Base-by-base conservation (phyloP, 257 asterid genomes). In the Solanum piurae region DNA sequence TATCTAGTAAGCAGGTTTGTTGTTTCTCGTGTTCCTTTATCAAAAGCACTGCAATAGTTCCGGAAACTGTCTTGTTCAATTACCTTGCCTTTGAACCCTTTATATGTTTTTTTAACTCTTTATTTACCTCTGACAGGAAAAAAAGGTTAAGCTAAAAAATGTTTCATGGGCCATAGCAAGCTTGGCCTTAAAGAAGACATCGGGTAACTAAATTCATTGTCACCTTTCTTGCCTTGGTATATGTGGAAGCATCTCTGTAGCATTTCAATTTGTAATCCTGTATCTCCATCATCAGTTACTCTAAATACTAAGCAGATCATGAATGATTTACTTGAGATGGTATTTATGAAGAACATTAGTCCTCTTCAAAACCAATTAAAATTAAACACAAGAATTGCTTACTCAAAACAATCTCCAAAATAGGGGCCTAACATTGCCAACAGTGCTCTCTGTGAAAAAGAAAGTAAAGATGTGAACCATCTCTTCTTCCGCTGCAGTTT, bases 141-240 rank as follows among this genome's bases (percentile, higher is more conserved):
- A 91, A 91, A 95, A 92, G 90, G 49, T 92, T 58, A 96, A 94
- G 91, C 93, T 96, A 89, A 95, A 92, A 91, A 97, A 93, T 88
- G 93, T 94, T 87, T 90, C 99, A 88, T 96, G 98, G 98, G 99
- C 99, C 87, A 90, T 94, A 86, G 93, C 96, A 83, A 88, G 98
- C 86, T 89, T 95, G 85, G 88, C 96, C 36, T 58, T 87, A 82
- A 95, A 91, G 90, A 91, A 86, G 85, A 83, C 86, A 76, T 89
- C 96, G 89, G 99, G 99, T 97, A 89, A 40, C 23, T 80, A 29
- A 82, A 49, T 29, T 10, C 29, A 27, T 62, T 18, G 29, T 69
- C 66, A 49, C 10, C 40, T 46, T 46, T 1, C 85, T 82, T 82
- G 85, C 44, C 29, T 80, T 80, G 85, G 85, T 46, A 31, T 3